Conservation (phyloP, 441 rosid genomes). For the Bruguiera hainesii region DNA sequence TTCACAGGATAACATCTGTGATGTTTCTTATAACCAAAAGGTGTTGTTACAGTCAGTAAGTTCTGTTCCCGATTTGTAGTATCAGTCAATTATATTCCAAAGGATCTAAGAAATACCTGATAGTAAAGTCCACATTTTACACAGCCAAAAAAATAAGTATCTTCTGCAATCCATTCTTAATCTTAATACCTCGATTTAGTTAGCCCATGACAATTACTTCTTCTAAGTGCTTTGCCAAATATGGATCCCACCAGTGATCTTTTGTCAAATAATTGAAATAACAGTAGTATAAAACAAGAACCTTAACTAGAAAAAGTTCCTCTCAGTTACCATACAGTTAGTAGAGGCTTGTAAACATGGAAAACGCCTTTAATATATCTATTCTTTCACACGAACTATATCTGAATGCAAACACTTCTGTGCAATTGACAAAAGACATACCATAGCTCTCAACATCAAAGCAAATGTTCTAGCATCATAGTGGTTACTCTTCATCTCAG, state of each 20-base stretch:
- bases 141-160: background rate
- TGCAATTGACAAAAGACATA: slow-evolving; percentile 28
- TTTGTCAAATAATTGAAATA: background rate
- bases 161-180: background rate
- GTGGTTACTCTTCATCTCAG: slow-evolving; percentile 73
- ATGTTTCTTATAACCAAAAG: background rate
- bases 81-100: background rate
- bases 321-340: slow-evolving; percentile 1
- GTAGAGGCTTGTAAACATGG: background rate
- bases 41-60: background rate
- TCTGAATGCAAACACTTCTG: background rate
- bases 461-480: slow-evolving; percentile 90
- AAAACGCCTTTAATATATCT: background rate
- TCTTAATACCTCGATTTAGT: slow-evolving; percentile 3
- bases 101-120: background rate
- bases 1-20: background rate
- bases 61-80: background rate
- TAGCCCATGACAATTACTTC: background rate
- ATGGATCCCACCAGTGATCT: background rate
- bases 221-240: background rate
- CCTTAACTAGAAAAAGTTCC: background rate
- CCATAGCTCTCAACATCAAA: slow-evolving; percentile 85
- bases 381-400: background rate
- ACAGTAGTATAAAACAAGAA: slow-evolving; percentile 5
- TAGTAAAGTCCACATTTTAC: background rate